Conservation (phyloP, 805 yeast genomes). For the Lipomyces kockii region DNA sequence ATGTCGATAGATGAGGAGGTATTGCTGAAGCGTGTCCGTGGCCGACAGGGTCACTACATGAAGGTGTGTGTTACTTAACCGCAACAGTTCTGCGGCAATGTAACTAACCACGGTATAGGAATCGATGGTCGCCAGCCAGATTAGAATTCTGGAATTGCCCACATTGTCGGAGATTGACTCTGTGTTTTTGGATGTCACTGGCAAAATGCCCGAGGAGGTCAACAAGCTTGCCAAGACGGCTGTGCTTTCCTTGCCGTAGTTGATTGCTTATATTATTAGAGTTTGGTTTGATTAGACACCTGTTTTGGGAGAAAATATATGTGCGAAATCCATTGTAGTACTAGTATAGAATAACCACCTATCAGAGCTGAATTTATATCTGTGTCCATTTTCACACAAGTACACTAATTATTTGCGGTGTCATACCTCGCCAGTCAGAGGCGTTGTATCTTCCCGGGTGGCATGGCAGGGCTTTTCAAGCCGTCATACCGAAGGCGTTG, state of each 20-base stretch:
- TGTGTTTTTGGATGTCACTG: constrained; percentile 29
- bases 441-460: too few species aligned
- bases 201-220: constrained; percentile 30
- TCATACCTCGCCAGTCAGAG: too few species aligned
- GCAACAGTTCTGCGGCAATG: background rate
- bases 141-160: constrained; percentile 36
- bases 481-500: too few species aligned
- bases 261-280: background rate
- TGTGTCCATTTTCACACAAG: too few species aligned
- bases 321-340: too few species aligned
- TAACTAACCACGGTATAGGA: constrained; percentile 18
- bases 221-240: constrained; percentile 9
- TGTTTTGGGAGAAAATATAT: background rate
- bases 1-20: constrained; percentile 67
- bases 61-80: constrained; percentile 48
- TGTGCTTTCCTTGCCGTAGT: constrained; percentile 7
- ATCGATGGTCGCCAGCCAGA: constrained; percentile 38
- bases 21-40: constrained; percentile 61
- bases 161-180: constrained; percentile 36
- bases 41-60: constrained; percentile 83
- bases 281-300: background rate
- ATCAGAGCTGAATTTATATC: too few species aligned
- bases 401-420: too few species aligned
- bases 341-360: too few species aligned
- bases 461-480: too few species aligned